Evolutionary conservation across 768 basidiomycete species (phyloP), one percentile per base, ranked within the genome.

Genomic region (Mycena maculata): DNA sequence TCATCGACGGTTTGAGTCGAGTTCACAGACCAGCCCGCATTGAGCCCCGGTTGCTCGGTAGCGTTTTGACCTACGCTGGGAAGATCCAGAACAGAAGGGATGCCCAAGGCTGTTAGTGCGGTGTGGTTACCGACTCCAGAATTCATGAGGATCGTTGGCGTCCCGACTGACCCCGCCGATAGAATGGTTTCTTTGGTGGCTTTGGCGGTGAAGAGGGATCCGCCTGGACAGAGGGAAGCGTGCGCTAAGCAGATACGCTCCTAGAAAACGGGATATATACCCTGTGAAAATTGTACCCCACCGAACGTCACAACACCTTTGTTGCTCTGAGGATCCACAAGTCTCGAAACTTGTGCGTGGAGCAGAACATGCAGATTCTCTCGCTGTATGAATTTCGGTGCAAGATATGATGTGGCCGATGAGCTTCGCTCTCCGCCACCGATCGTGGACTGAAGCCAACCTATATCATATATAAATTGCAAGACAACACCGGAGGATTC

Each of bases 161-260:
- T 39, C 4, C 74, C 76, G 63, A 78, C 63, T 2, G 77, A 57
- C 13, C 79, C 79, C 6, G 77, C 78, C 3, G 79, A 78, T 8
- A 80, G 63, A 22, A 79, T 76, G 33, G 79, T 55, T 39, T 80
- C 79, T 38, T 75, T 77, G 1, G 23, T 27, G 0, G 79, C 78
- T 4, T 50, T 59, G 15, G 74, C 58, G 33, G 49, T 39, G 50
- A 31, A 47, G 63, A 23, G 33, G 49, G 31, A 52, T 65, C 65
- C 30, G 18, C 36, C 52, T 63, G 30, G 25, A 56, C 25, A 59
- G 22, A 31, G 33, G 23, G 38, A 27, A 55, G 49, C 28, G 28
- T 31, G 49, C 28, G 49, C 49, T 31, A 30, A 42, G 39, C 28
- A n/a, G 27, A 57, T 31, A 3, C 15, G 13, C 5, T 33, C 12